Evolutionary conservation across 805 yeast genomes (phyloP), one percentile per base, ranked within the genome.

Genomic region (Candida boleticola): DNA sequence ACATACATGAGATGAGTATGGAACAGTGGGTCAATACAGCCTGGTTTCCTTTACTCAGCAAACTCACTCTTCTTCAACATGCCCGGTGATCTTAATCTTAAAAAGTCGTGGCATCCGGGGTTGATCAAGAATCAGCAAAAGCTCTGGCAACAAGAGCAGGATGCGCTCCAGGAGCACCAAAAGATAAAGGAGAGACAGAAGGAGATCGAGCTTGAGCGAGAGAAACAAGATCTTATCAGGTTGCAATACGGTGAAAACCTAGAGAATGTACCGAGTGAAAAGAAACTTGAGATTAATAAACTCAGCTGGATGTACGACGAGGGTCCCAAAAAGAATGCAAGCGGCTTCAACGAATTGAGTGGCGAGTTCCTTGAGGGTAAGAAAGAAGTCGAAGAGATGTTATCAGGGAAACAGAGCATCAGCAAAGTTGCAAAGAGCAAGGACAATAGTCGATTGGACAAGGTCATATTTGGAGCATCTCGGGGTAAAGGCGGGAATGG

Each of bases 71-170:
- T n/a, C n/a, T n/a, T n/a, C n/a, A n/a, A n/a, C n/a, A 69, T 69
- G 59, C 86, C 89, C 1, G 87, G 89, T 4, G 96, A 90, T 61
- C 73, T 92, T 48, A 92, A 92, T 59, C 63, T 90, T 42, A 85
- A 92, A 66, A 92, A 92, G 60, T 92, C 98, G 47, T 92, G 98
- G 99, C 89, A 92, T 61, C 97, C 99, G 2, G 90, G 85, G 36
- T 71, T 88, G 39, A 69, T 86, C 57, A 86, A 84, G 59, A 92
- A 92, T 70, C 89, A 83, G 63, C 83, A 82, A 50, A 85, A 83
- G 54, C 90, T 92, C 27, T 85, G 95, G 92, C 74, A 80, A 49
- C 73, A 71, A 41, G 97, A 93, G 55, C 89, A 87, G 56, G 83
- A 83, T 31, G 81, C 85, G 6, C 64, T 88, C 5, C 76, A 76